phyloP scores from a whole-genome alignment of 2,329 filamentous ascomycete species.

The Fusarium anguioides region DNA sequence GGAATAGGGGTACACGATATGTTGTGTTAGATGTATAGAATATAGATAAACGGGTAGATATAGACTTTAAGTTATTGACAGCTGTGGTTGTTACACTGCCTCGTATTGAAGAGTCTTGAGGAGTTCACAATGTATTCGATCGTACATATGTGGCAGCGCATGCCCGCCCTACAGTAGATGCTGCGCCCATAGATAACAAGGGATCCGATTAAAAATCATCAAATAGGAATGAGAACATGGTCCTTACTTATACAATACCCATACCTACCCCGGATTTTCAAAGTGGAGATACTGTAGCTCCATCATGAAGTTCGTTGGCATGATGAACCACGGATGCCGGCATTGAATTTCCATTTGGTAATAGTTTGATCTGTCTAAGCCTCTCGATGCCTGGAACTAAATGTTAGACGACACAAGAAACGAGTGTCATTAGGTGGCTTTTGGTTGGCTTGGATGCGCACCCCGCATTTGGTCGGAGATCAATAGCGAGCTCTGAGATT shows the following conservation, averaged over 20 bases:
- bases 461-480: background rate
- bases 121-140: too few species aligned
- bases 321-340: background rate
- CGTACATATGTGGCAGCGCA: too few species aligned
- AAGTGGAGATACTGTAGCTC: background rate
- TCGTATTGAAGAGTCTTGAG: too few species aligned
- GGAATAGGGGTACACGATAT: background rate
- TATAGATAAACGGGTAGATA: background rate
- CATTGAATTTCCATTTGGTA: conserved; percentile 2
- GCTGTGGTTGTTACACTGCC: too few species aligned
- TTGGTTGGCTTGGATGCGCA: background rate
- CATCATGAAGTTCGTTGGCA: background rate
- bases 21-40: background rate
- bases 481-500: background rate
- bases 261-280: conserved; percentile 6
- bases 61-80: background rate
- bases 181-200: too few species aligned
- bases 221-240: too few species aligned
- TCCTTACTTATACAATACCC: too few species aligned
- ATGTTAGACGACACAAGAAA: background rate
- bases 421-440: conserved; percentile 1
- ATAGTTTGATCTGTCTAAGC: background rate
- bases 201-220: too few species aligned
- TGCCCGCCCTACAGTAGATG: too few species aligned
- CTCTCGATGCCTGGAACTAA: background rate